Percentiles rank a stretch among this genome's conserved stretches.
These are phyloP conservation scores for Pleurotus salmoneostramineus DNA, from an alignment of 768 basidiomycete genomes.

Conservation along the genomic window DNA sequence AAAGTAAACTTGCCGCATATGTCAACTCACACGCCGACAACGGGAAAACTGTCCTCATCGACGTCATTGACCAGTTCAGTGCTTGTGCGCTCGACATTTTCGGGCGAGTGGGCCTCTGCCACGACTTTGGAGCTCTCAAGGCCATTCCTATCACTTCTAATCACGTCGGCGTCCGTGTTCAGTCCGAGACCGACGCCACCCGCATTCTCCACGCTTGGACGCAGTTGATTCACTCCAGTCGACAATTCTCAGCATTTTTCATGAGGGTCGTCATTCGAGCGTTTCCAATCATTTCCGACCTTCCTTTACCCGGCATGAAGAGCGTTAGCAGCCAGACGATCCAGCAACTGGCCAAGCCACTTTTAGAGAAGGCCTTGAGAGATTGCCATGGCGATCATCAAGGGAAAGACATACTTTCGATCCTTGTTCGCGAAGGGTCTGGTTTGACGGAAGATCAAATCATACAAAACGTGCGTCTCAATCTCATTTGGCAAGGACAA, in stretches of 20 bases:
- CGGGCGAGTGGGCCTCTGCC: slow-evolving; percentile 32
- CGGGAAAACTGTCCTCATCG: slow-evolving; percentile 8
- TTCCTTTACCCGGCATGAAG: not conserved
- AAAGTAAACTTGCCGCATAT: slow-evolving; percentile 16
- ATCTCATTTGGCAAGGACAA: not conserved
- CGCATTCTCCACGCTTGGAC: slow-evolving; percentile 20
- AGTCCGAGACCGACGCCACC: slow-evolving; percentile 14
- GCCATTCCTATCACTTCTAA: slow-evolving; percentile 4
- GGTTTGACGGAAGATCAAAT: slow-evolving; percentile 16
- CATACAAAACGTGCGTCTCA: slow-evolving; percentile 19
- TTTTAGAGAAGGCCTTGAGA: slow-evolving; percentile 16
- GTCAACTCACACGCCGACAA: slow-evolving; percentile 10
- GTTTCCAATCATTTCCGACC: slow-evolving; percentile 15
- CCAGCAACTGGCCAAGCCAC: not conserved
- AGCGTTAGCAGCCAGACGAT: slow-evolving; percentile 6
- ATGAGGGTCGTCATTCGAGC: slow-evolving; percentile 23
- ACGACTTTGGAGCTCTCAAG: slow-evolving; percentile 26
- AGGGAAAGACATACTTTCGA: slow-evolving; percentile 19
- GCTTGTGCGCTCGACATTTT: slow-evolving; percentile 23
- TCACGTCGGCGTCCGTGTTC: not conserved
- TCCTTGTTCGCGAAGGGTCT: slow-evolving; percentile 15
- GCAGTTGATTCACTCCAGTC: slow-evolving; percentile 15
- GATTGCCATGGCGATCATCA: not conserved
- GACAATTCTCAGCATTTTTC: slow-evolving; percentile 17
- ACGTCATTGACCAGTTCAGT: slow-evolving; percentile 16